phyloP scores from a whole-genome alignment of 1,284 basidiomycete species.

The Mycocalia duriaeana region DNA sequence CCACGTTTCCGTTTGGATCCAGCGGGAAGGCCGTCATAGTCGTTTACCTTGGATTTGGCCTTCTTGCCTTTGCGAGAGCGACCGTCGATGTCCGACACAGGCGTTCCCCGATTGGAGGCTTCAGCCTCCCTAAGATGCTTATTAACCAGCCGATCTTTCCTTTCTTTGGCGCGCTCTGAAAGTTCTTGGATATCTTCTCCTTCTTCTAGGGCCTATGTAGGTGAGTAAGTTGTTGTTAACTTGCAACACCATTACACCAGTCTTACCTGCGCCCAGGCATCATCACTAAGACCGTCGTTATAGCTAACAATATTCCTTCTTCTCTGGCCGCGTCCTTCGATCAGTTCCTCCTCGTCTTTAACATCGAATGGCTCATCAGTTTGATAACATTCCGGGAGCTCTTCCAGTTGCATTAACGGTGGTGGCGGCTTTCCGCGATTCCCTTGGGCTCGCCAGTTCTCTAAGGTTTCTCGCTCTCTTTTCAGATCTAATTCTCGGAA shows the following conservation, averaged over 20 bases:
- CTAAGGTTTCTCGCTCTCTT: conserved; percentile 68
- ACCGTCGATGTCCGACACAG: conserved; percentile 55
- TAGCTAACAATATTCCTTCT: conserved; percentile 85
- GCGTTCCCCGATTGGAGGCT: conserved; percentile 52
- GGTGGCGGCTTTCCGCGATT: conserved; percentile 78
- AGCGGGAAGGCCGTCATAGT: conserved; percentile 43
- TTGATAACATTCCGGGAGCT: conserved; percentile 91
- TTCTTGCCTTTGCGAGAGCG: conserved; percentile 62
- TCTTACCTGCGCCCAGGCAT: conserved; percentile 83
- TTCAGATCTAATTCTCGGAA: conserved; percentile 87
- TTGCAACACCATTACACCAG: conserved; percentile 9
- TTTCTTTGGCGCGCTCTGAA: conserved; percentile 56
- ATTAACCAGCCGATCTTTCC: conserved; percentile 53
- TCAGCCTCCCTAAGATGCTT: conserved; percentile 50
- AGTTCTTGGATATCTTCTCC: conserved; percentile 83
- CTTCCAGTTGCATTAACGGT: conserved; percentile 81
- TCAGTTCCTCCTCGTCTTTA: conserved; percentile 61
- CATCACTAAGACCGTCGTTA: conserved; percentile 91
- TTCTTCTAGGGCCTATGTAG: conserved; percentile 73
- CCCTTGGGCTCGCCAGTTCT: conserved; percentile 72
- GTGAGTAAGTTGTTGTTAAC: no score
- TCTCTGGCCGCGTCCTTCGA: conserved; percentile 82
- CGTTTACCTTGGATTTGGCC: conserved; percentile 53
- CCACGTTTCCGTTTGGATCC: conserved; percentile 66
- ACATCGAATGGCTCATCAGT: conserved; percentile 75